Base-by-base conservation (phyloP, 768 basidiomycete species). In the Leccinellum luteum region DNA sequence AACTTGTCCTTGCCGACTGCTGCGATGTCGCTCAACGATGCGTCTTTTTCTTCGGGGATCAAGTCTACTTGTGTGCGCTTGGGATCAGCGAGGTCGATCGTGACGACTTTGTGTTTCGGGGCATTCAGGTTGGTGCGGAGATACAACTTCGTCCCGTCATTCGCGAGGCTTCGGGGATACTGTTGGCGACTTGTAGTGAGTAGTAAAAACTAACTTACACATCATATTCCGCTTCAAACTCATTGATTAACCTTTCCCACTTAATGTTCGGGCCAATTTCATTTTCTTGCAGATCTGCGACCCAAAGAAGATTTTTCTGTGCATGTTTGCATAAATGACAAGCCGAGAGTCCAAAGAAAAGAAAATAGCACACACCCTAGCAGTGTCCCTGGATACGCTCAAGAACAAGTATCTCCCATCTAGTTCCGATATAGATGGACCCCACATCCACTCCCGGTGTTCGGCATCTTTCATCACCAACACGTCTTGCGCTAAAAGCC, bases 231-330 rank as follows among this genome's bases (percentile, higher is more conserved):
- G 86, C 81, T 6, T 85, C 83, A 69, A 84, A 92, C n/a, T 83
- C 77, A 63, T 89, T 72, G 47, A 89, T 71, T 32, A 93, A 59
- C 70, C 89, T 90, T 60, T 79, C 76, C 90, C 90, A 93, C 60
- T 81, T 78, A 66, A 92, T 81, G 57, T 87, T 77, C 51, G 76
- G 76, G 9, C 82, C 84, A 25, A 90, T 86, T 55, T 80, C 75
- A 54, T 82, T 78, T 48, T 81, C 74, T 48, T 81, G 66, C 8
- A 90, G 76, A 61, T 90, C 84, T 7, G 86, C 81, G 48, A 92
- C 77, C 89, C 90, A 92, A 2, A 90, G 68, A 10, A 85, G 68
- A 65, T 89, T 87, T 83, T 84, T 85, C 89, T 90, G 60, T n/a
- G 28, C 27, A 43, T 44, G 19, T n/a, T 10, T 48, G 21, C 52